Conservation (phyloP, 331 rosid species). For the Rhamnella rubrinervis region DNA sequence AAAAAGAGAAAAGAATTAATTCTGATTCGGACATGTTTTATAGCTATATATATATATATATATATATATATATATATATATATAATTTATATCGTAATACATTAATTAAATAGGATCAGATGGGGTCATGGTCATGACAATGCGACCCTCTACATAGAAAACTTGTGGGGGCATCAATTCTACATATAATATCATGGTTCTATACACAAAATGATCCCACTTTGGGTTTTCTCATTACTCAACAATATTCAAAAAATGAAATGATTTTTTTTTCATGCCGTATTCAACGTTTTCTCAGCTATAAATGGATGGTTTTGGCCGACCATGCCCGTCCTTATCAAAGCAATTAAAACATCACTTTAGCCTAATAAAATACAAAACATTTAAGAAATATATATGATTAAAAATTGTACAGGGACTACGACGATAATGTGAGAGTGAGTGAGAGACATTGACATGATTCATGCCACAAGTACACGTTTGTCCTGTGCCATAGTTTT, state of each 20-base stretch:
- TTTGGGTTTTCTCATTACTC: background rate
- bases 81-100: too few species aligned
- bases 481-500: background rate
- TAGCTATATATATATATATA: too few species aligned
- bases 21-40: too few species aligned
- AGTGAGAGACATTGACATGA: constrained; percentile 1
- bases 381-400: background rate
- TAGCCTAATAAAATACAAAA: background rate
- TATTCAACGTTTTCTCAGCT: too few species aligned
- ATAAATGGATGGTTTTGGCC: constrained; percentile 9
- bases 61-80: too few species aligned
- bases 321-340: constrained; percentile 4
- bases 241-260: background rate
- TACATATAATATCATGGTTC: background rate
- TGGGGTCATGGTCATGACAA: too few species aligned
- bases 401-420: background rate
- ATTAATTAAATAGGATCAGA: too few species aligned
- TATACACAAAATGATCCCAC: background rate
- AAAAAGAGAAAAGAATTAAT: too few species aligned
- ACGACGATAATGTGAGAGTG: background rate
- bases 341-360: background rate
- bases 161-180: background rate
- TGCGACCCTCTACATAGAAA: too few species aligned
- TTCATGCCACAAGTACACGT: background rate
- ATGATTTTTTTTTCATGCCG: background rate